These are phyloP conservation scores for Mucor plumbeus DNA, from an alignment of 371 early-diverging fungal species.

Conservation along the genomic window DNA sequence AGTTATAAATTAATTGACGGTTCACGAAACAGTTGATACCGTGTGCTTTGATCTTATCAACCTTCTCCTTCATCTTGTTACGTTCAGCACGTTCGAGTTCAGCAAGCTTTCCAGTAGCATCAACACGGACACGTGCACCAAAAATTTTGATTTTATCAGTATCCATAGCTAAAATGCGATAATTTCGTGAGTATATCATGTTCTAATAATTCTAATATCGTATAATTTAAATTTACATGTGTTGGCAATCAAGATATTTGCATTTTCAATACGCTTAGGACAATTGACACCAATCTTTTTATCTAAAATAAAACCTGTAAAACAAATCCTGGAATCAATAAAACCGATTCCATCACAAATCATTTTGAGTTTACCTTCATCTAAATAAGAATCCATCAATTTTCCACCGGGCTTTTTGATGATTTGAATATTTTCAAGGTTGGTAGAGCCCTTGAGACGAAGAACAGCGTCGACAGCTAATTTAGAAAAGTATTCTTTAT, in stretches of 20 bases:
- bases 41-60: conserved; percentile 96
- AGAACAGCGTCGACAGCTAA: conserved; percentile 98
- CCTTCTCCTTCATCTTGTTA: conserved; percentile 99
- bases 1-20: conserved; percentile 99
- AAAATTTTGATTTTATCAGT: conserved; percentile 99
- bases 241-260: conserved; percentile 98
- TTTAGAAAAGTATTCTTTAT: conserved; percentile 96
- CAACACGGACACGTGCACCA: conserved; percentile 97
- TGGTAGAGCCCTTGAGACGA: conserved; percentile 94
- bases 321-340: background rate
- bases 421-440: conserved; percentile 98
- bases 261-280: conserved; percentile 95
- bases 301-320: conserved; percentile 92
- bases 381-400: conserved; percentile 96
- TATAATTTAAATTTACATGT: conserved; percentile 71
- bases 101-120: conserved; percentile 96
- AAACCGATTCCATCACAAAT: background rate
- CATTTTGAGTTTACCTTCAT: conserved; percentile 72
- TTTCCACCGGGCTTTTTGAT: conserved; percentile 99
- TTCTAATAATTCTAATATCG: background rate
- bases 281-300: conserved; percentile 98
- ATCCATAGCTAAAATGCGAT: conserved; percentile 86
- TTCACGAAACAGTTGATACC: conserved; percentile 99
- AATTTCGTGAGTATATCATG: too few relatives aligned
- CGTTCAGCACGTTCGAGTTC: conserved; percentile 99